phyloP scores from a whole-genome alignment of 768 basidiomycete genomes.

The Dentipellis sp. region DNA sequence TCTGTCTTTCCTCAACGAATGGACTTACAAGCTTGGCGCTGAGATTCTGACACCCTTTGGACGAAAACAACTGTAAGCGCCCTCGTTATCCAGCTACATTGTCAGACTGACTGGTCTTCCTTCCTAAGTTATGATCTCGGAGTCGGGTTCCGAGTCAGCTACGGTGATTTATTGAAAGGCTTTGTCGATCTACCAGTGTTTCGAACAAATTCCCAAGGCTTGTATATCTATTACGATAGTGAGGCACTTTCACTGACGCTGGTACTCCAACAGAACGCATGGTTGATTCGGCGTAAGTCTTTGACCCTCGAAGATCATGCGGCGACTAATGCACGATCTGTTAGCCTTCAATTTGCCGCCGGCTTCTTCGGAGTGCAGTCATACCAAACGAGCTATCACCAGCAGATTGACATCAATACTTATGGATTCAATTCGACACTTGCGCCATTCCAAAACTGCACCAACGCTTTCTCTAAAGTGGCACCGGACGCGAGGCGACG shows the following conservation, averaged over 20 bases:
- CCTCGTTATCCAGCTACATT: not conserved
- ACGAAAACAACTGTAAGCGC: conserved; percentile 28
- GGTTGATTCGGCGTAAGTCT: conserved; percentile 23
- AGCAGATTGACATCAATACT: conserved; percentile 37
- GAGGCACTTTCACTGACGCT: not conserved
- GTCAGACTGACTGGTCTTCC: not conserved
- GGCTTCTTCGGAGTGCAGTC: conserved; percentile 38
- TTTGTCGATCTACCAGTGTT: conserved; percentile 40
- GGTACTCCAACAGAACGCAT: conserved; percentile 18
- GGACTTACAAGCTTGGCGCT: conserved; percentile 35
- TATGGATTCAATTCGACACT: conserved; percentile 39
- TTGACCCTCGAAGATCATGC: not conserved
- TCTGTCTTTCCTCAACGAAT: conserved; percentile 34
- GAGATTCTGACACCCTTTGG: conserved; percentile 42
- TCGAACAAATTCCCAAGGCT: conserved; percentile 34
- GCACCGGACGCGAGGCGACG: conserved; percentile 18
- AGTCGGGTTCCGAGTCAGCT: conserved; percentile 34
- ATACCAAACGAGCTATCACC: conserved; percentile 33
- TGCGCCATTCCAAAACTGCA: conserved; percentile 28
- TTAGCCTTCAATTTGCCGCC: conserved; percentile 37
- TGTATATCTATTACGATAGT: not conserved
- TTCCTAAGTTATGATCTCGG: conserved; percentile 32
- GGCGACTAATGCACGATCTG: not conserved
- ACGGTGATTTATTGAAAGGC: conserved; percentile 35
- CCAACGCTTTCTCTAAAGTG: conserved; percentile 20